phyloP scores from a whole-genome alignment of 2,329 filamentous ascomycete species.

The Lizonia empirigonia region DNA sequence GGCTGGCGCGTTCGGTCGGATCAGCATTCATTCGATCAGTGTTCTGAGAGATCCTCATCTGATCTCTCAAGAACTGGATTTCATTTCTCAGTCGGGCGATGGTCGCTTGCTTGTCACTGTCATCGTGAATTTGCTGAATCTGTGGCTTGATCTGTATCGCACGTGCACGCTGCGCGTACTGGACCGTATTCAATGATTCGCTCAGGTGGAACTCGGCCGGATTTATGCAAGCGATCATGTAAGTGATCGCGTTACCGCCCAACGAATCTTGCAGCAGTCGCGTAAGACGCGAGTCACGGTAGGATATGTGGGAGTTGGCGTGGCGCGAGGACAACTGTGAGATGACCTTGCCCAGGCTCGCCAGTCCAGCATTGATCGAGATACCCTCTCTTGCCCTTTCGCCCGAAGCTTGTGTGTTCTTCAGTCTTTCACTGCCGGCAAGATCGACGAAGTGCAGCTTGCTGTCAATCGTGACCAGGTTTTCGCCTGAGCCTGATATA shows the following conservation, averaged over 20 bases:
- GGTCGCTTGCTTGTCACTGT: conserved; percentile 89
- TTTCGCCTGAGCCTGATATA: conserved; percentile 64
- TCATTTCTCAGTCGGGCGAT: conserved; percentile 95
- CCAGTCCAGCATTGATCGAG: conserved; percentile 95
- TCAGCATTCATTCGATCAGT: conserved; percentile 62
- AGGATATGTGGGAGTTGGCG: conserved; percentile 88
- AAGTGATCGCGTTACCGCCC: conserved; percentile 95
- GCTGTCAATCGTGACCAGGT: conserved; percentile 86
- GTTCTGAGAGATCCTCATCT: conserved; percentile 83
- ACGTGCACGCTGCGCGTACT: conserved; percentile 94
- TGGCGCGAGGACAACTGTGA: conserved; percentile 93
- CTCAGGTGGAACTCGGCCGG: conserved; percentile 96
- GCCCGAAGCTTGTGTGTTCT: conserved; percentile 95
- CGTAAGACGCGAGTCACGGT: conserved; percentile 96
- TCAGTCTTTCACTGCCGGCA: conserved; percentile 92
- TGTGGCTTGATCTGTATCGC: conserved; percentile 97
- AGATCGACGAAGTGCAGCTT: conserved; percentile 98
- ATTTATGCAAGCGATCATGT: conserved; percentile 99
- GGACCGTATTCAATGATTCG: conserved; percentile 93
- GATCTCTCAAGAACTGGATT: conserved; percentile 89
- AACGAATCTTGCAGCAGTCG: conserved; percentile 94
- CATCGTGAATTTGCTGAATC: conserved; percentile 87
- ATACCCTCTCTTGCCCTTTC: conserved; percentile 96
- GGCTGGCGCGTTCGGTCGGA: conserved; percentile 74
- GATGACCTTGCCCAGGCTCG: conserved; percentile 95